phyloP scores from a whole-genome alignment of 2,329 filamentous ascomycete genomes.

The Tolypocladium paradoxum region DNA sequence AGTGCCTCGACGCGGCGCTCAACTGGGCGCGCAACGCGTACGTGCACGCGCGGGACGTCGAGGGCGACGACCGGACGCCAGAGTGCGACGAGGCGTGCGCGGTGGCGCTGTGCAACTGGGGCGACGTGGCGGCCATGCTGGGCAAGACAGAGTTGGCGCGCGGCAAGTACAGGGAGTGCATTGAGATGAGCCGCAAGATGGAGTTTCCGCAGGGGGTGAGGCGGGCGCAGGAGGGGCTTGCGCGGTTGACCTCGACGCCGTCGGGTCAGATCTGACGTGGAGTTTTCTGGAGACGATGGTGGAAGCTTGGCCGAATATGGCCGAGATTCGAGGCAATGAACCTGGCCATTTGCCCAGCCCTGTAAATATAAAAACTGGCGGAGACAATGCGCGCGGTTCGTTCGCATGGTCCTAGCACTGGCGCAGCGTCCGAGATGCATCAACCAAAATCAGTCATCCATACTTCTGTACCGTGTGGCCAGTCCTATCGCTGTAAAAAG shows the following conservation, averaged over 20 bases:
- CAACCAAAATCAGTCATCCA: neutral
- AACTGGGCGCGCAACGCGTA: conserved; percentile 75
- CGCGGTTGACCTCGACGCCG: conserved; percentile 13
- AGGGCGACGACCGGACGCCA: conserved; percentile 54
- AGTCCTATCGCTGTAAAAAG: neutral
- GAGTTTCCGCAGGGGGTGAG: conserved; percentile 39
- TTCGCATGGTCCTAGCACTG: neutral
- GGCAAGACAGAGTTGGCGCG: conserved; percentile 55
- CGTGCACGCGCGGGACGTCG: conserved; percentile 52
- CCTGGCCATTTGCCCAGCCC: too few species aligned
- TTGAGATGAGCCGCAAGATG: conserved; percentile 45
- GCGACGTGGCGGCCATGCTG: conserved; percentile 68
- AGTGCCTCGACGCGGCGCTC: conserved; percentile 57
- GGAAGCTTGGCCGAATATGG: too few species aligned
- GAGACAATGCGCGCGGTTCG: too few species aligned
- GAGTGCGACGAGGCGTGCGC: conserved; percentile 81
- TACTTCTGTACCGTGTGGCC: neutral
- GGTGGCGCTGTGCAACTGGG: conserved; percentile 76
- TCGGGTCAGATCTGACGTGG: neutral
- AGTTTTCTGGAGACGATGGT: neutral
- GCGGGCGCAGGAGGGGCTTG: conserved; percentile 42
- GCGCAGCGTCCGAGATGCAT: neutral
- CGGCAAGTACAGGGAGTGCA: conserved; percentile 58
- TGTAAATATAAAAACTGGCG: too few species aligned
- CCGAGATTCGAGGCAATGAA: too few species aligned